phyloP scores from a whole-genome alignment of 208 protist species.

The Leishmania guyanensis region DNA sequence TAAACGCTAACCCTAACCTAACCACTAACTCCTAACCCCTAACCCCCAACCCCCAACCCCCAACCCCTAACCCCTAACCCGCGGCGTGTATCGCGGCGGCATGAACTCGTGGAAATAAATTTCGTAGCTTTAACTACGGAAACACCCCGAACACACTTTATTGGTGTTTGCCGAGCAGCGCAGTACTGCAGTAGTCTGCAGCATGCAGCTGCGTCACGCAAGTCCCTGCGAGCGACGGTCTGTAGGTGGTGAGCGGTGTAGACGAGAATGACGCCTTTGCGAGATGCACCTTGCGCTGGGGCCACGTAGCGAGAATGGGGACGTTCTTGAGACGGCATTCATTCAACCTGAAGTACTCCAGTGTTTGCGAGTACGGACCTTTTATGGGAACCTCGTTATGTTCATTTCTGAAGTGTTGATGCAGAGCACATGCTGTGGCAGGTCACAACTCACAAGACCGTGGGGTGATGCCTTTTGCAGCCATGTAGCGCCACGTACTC shows the following conservation, averaged over 20 bases:
- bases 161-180: not conserved
- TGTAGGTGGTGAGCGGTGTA: too few species aligned
- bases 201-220: too few species aligned
- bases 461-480: too few species aligned
- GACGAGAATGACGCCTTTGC: not conserved
- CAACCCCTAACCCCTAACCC: slow-evolving; percentile 15
- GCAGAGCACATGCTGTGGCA: not conserved
- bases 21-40: slow-evolving; percentile 8
- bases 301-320: not conserved
- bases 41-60: too few species aligned
- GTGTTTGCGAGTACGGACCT: not conserved
- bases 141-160: not conserved
- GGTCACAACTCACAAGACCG: not conserved
- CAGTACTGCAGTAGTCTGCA: too few species aligned
- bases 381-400: not conserved
- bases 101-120: too few species aligned
- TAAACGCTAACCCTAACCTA: slow-evolving; percentile 8
- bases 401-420: not conserved
- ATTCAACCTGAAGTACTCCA: not conserved
- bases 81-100: too few species aligned
- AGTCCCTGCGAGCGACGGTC: too few species aligned
- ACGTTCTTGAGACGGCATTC: not conserved
- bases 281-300: not conserved
- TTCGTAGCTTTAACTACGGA: not conserved
- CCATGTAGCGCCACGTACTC: not conserved